Evolutionary conservation across 1,284 basidiomycete species (phyloP), one percentile per base, ranked within the genome.

Genomic region (Cerrena zonata): DNA sequence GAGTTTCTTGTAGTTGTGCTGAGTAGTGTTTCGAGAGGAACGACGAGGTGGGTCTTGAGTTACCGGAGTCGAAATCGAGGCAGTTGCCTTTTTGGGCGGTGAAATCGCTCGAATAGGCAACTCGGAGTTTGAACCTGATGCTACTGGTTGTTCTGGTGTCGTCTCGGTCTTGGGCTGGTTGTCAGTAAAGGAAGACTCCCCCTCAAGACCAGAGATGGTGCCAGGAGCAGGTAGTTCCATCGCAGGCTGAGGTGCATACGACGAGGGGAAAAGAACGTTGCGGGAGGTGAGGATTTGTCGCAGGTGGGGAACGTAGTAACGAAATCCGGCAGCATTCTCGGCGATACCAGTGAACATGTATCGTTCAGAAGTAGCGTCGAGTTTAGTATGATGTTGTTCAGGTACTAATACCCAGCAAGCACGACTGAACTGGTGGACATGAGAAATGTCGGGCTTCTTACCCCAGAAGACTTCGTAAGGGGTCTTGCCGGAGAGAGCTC

Each of bases 391-490:
- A 2, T n/a, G 18, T 4, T 11, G 36, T 27, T 56, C 43, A 2
- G 53, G 58, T 2, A 60, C 52, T 0, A 59, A 40, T 0, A 61
- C 60, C 43, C 57, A 65, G 3, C 58, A 59, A 0, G 40, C 19
- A 3, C 53, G 53, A 15, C 65, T 61, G n/a, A 66, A 66, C 2
- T 58, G 57, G 1, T 56, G 58, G 2, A 67, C 45, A 26, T 59
- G 53, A 10, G 54, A 48, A 5, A 68, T 13, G 30, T 56, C 47
- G 3, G 56, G 56, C 11, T 41, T 42, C 34, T 48, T 47, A 2
- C 52, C 30, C 22, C 42, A 53, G 2, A 55, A 21, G 1, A 47
- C 56, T 23, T 57, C 49, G 39, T 37, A 52, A 4, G 56, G 55
- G 5, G 56, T 54, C 0, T 5, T 36, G 24, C 37, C 43, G 13